These are phyloP conservation scores for Dactylellina sp. DNA, from an alignment of 2,329 filamentous ascomycete genomes.

Conservation along the genomic window DNA sequence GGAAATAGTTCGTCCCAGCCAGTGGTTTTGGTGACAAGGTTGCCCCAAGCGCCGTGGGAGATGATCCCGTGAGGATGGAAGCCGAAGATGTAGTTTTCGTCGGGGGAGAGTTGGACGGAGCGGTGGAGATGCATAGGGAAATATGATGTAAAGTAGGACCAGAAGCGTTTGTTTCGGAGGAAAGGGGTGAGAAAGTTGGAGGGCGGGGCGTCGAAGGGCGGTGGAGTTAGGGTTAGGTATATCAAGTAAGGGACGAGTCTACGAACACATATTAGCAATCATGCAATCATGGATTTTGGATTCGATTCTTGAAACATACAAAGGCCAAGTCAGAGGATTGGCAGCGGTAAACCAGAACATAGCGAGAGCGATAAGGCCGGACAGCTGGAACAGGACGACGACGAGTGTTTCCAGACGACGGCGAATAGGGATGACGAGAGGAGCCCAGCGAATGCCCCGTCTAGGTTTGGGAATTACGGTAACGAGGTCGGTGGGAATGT, in stretches of 20 bases:
- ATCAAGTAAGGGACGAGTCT: constrained; percentile 79
- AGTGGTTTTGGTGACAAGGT: constrained; percentile 50
- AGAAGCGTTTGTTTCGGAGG: constrained; percentile 78
- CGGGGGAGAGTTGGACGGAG: constrained; percentile 80
- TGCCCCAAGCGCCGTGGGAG: constrained; percentile 56
- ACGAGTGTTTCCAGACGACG: constrained; percentile 82
- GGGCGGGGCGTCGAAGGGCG: constrained; percentile 79
- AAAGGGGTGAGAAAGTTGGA: constrained; percentile 77
- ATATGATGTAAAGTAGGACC: constrained; percentile 91
- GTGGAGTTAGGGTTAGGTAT: constrained; percentile 82
- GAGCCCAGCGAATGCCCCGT: constrained; percentile 82
- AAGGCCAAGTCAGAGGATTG: constrained; percentile 90
- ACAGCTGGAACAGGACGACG: constrained; percentile 78
- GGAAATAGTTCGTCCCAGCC: constrained; percentile 90
- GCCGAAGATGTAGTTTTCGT: constrained; percentile 93
- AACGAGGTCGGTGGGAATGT: constrained; percentile 47
- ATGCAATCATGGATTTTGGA: neutral
- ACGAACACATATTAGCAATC: constrained; percentile 13
- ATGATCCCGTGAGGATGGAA: constrained; percentile 99
- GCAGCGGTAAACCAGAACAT: constrained; percentile 91
- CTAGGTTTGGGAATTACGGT: constrained; percentile 60
- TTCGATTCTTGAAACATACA: constrained; percentile 68
- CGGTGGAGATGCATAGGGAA: constrained; percentile 91
- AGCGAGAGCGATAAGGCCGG: constrained; percentile 77
- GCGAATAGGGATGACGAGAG: constrained; percentile 77